phyloP scores from a whole-genome alignment of 768 basidiomycete species.

The Peribolospora kevripleyi region DNA sequence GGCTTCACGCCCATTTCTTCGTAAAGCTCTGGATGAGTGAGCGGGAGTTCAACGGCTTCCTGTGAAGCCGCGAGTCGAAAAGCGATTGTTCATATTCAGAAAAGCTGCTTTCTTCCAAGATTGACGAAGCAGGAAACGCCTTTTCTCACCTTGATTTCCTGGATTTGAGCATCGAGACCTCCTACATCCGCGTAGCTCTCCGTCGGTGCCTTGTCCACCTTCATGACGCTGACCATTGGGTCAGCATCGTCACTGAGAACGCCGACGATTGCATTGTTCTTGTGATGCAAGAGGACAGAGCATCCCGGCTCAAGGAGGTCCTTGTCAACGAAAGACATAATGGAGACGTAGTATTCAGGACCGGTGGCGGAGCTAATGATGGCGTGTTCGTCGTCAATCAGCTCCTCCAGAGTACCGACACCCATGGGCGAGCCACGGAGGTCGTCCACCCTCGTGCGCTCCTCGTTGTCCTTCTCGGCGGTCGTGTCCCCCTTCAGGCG shows the following conservation, averaged over 20 bases:
- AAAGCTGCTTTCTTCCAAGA: not conserved
- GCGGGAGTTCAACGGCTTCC: constrained; percentile 93
- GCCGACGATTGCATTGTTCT: constrained; percentile 80
- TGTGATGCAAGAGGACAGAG: constrained; percentile 82
- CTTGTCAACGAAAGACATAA: constrained; percentile 97
- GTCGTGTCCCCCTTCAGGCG: constrained; percentile 64
- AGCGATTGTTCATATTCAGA: constrained; percentile 1
- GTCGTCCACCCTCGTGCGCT: constrained; percentile 84
- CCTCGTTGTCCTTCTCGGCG: constrained; percentile 83
- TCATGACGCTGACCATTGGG: constrained; percentile 94
- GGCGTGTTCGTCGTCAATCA: constrained; percentile 96
- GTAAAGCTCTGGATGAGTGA: constrained; percentile 93
- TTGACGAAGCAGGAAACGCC: not conserved
- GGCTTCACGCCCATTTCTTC: constrained; percentile 99
- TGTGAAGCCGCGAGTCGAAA: constrained; percentile 16
- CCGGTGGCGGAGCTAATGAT: constrained; percentile 86
- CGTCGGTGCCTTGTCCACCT: constrained; percentile 83
- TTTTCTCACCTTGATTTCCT: constrained; percentile 72
- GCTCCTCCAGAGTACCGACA: constrained; percentile 90
- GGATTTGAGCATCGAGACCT: constrained; percentile 86
- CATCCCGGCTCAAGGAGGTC: constrained; percentile 90
- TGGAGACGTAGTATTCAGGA: constrained; percentile 88
- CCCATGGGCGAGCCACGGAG: constrained; percentile 87
- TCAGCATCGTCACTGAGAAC: constrained; percentile 86
- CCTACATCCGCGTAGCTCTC: constrained; percentile 98